Percentiles rank a stretch among this genome's conserved stretches.
phyloP scores from a whole-genome alignment of 1,284 basidiomycete genomes.

The Austroboletus novae-zelandiae region DNA sequence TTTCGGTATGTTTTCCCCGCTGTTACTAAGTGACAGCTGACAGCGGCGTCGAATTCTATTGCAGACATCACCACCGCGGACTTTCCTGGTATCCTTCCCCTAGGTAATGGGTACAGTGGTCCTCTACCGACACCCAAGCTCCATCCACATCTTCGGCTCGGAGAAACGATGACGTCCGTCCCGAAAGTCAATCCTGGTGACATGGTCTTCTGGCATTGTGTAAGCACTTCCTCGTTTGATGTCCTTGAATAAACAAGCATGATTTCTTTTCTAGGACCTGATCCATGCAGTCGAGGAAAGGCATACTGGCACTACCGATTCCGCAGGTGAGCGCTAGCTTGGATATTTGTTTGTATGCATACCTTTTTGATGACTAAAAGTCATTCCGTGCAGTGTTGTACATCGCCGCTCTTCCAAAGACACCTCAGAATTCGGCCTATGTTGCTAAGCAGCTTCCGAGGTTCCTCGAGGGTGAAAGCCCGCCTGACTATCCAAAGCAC shows the following conservation, averaged over 20 bases:
- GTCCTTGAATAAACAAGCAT: not conserved
- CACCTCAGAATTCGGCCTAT: constrained; percentile 61
- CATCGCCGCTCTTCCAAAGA: constrained; percentile 78
- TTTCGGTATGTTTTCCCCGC: constrained; percentile 49
- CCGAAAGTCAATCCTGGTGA: constrained; percentile 78
- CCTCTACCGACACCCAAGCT: constrained; percentile 49
- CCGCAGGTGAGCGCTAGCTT: constrained; percentile 49
- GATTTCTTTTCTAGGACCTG: constrained; percentile 45
- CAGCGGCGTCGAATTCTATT: not conserved
- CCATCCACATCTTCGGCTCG: constrained; percentile 70
- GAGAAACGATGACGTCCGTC: constrained; percentile 71
- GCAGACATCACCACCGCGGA: constrained; percentile 54
- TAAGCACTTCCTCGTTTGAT: constrained; percentile 18
- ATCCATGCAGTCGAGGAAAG: constrained; percentile 77
- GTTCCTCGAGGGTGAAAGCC: constrained; percentile 60
- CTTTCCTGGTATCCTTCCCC: constrained; percentile 55
- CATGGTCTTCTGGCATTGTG: constrained; percentile 86
- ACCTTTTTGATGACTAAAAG: not conserved
- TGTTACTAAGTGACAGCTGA: not conserved
- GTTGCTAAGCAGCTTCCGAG: constrained; percentile 58
- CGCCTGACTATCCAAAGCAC: constrained; percentile 73
- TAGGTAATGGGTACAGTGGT: constrained; percentile 47
- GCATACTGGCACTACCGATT: constrained; percentile 69
- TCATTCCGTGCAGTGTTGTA: constrained; percentile 59
- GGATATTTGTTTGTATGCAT: not conserved